Percentiles rank a stretch among this genome's conserved stretches.
Evolutionary conservation across 768 basidiomycete genomes (phyloP).

Genomic region (Russula emetica): DNA sequence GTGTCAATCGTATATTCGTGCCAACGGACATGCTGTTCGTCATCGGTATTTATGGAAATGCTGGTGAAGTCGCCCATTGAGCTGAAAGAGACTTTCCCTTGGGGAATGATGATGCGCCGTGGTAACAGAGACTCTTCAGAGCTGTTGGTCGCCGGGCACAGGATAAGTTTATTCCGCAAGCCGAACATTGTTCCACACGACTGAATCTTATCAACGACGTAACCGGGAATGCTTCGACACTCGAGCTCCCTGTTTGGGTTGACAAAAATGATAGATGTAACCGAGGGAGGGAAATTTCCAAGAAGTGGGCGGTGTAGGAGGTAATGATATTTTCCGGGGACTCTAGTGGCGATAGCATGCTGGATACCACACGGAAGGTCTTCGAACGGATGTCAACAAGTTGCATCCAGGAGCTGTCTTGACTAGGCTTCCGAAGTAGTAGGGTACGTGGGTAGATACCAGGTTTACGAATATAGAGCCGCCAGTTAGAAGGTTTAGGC

Average conservation of each 20-base stretch:
- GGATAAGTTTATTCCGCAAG: slow-evolving; percentile 34
- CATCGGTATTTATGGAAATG: slow-evolving; percentile 7
- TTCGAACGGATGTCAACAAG: slow-evolving; percentile 13
- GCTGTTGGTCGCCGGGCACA: neutral
- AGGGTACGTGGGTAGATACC: neutral
- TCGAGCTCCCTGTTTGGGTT: slow-evolving; percentile 34
- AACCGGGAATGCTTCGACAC: slow-evolving; percentile 41
- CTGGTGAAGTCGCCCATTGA: neutral
- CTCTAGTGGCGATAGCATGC: slow-evolving; percentile 1
- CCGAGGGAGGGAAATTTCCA: slow-evolving; percentile 38
- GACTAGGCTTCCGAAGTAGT: neutral
- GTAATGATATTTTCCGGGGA: neutral
- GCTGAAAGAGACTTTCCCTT: slow-evolving; percentile 2
- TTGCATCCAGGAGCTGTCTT: neutral
- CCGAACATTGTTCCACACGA: slow-evolving; percentile 45
- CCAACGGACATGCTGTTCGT: slow-evolving; percentile 24
- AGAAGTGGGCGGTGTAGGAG: neutral
- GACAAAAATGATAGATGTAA: slow-evolving; percentile 42
- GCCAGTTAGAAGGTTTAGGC: slow-evolving; percentile 33
- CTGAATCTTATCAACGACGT: slow-evolving; percentile 42
- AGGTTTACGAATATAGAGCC: neutral
- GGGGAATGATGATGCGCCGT: slow-evolving; percentile 15
- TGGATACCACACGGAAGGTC: slow-evolving; percentile 5
- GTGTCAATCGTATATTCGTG: slow-evolving; percentile 35
- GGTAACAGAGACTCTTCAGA: neutral